Evolutionary conservation across 2,329 filamentous ascomycete species (phyloP).

Genomic region (Aspergillus ruber): DNA sequence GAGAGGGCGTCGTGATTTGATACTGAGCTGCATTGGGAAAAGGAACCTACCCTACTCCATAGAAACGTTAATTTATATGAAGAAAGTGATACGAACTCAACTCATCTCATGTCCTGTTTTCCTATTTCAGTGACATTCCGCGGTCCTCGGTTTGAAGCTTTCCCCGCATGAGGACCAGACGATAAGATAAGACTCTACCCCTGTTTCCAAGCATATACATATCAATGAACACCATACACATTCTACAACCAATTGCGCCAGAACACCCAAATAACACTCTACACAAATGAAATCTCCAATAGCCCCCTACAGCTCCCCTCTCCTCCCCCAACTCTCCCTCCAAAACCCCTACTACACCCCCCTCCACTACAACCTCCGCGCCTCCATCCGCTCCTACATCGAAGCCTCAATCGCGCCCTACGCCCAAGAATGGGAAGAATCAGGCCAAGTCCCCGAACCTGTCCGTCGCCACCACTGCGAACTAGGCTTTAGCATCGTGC

Average conservation of each 20-base stretch:
- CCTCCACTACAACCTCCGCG: conserved; percentile 54
- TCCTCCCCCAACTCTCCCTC: conserved; percentile 42
- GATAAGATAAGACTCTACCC: conserved; percentile 3
- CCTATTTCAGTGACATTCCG: neutral
- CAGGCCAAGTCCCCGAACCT: conserved; percentile 44
- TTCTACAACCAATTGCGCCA: neutral
- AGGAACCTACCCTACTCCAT: no score
- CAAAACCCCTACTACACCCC: conserved; percentile 55
- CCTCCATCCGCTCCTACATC: conserved; percentile 53
- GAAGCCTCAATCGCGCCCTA: conserved; percentile 53
- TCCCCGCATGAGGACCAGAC: conserved; percentile 3
- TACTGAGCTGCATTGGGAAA: neutral
- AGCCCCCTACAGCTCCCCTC: conserved; percentile 35
- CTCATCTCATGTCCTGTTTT: neutral
- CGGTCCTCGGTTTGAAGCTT: conserved; percentile 4
- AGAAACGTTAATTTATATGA: no score
- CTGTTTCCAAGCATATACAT: neutral
- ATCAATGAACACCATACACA: neutral
- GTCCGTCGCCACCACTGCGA: conserved; percentile 34
- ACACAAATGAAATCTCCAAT: conserved; percentile 18
- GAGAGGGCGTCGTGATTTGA: conserved; percentile 3
- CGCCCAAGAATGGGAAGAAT: conserved; percentile 59
- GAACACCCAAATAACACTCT: neutral
- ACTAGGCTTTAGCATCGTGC: conserved; percentile 34
- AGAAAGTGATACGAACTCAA: no score